Conservation (phyloP, 441 rosid species). For the Iberis amara region DNA sequence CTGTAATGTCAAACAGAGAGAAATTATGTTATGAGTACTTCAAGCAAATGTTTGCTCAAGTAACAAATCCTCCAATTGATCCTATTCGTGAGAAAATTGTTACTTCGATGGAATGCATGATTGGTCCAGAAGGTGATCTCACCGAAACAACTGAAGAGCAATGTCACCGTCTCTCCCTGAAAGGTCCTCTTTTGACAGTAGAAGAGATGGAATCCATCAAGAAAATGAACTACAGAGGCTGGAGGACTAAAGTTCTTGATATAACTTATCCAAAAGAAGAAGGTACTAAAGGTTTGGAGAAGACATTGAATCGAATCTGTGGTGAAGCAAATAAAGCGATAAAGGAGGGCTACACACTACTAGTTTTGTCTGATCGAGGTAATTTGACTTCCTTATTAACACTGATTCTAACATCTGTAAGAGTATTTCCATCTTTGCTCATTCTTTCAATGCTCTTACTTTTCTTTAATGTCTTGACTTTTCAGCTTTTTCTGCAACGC, state of each 20-base stretch:
- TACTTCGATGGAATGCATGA: slow-evolving; percentile 99
- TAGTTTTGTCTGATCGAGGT: slow-evolving; percentile 99
- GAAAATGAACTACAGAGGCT: slow-evolving; percentile 89
- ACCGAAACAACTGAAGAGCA: slow-evolving; percentile 98
- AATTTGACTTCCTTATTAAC: slow-evolving; percentile 20
- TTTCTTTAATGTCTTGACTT: slow-evolving; percentile 1
- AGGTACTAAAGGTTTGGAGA: slow-evolving; percentile 92
- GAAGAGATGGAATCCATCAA: slow-evolving; percentile 86
- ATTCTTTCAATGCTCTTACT: slow-evolving; percentile 10
- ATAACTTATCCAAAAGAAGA: slow-evolving; percentile 69
- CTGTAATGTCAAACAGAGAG: slow-evolving; percentile 94
- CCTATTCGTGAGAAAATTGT: slow-evolving; percentile 99
- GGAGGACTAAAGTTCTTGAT: slow-evolving; percentile 89
- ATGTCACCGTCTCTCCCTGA: slow-evolving; percentile 92
- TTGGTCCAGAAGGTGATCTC: slow-evolving; percentile 99
- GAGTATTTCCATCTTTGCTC: background rate
- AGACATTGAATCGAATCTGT: slow-evolving; percentile 85
- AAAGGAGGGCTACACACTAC: slow-evolving; percentile 76
- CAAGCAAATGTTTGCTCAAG: slow-evolving; percentile 99
- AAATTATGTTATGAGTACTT: slow-evolving; percentile 91
- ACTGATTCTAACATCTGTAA: slow-evolving; percentile 3
- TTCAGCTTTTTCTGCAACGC: slow-evolving; percentile 75
- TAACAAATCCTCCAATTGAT: slow-evolving; percentile 98
- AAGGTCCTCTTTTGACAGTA: slow-evolving; percentile 82
- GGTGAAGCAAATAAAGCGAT: slow-evolving; percentile 87